Conservation (phyloP, 257 asterid species). For the Ilex aquifolium region DNA sequence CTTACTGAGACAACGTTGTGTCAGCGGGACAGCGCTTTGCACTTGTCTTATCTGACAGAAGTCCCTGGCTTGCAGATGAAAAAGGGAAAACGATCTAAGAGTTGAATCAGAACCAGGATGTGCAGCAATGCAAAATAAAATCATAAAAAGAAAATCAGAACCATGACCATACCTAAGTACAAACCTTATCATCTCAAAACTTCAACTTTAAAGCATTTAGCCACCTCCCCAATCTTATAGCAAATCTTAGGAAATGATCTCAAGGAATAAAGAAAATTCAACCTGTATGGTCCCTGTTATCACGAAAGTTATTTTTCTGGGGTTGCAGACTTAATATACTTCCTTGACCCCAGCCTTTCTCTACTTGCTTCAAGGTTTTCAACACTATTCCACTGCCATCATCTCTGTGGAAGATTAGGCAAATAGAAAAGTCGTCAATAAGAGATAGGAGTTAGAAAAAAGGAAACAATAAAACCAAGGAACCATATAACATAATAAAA, state of each 20-base stretch:
- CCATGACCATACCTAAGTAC: not conserved
- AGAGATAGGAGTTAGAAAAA: not conserved
- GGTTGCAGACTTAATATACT: constrained; percentile 26
- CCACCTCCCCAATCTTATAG: not conserved
- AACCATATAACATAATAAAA: not conserved
- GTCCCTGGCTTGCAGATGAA: too few relatives aligned
- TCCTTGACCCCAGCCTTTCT: constrained; percentile 88
- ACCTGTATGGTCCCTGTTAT: constrained; percentile 17
- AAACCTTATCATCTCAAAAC: not conserved
- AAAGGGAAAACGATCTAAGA: too few relatives aligned
- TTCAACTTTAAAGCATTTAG: not conserved
- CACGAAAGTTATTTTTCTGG: constrained; percentile 35
- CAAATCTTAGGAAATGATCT: not conserved
- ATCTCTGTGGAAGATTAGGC: constrained; percentile 49
- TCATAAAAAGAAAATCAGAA: not conserved
- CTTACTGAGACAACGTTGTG: too few relatives aligned
- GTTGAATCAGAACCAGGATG: not conserved
- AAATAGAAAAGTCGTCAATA: constrained; percentile 1
- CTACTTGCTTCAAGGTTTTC: constrained; percentile 79
- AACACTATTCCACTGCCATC: constrained; percentile 72
- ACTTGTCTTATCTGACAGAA: too few relatives aligned
- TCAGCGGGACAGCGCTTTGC: too few relatives aligned
- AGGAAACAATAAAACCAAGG: constrained; percentile 4
- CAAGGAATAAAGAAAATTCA: not conserved
- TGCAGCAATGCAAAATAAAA: not conserved